Conservation (phyloP, 768 basidiomycete species). For the Calocybe gangraenosa region DNA sequence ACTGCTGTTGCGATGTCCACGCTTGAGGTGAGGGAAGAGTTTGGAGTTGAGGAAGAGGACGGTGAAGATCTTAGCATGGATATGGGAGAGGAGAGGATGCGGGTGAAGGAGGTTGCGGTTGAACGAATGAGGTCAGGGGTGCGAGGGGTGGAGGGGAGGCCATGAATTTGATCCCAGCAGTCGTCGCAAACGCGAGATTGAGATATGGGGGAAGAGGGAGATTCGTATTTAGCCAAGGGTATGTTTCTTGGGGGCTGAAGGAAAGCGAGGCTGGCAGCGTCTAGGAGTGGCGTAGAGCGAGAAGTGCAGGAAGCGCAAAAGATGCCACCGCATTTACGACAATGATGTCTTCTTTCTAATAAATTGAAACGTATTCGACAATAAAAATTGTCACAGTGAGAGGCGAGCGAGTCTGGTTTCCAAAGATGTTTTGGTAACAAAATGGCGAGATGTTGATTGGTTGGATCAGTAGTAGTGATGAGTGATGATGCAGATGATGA, state of each 20-base stretch:
- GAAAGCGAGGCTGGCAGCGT: conserved; percentile 68
- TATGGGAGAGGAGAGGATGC: conserved; percentile 35
- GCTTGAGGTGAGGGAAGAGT: conserved; percentile 28
- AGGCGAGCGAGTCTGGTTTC: conserved; percentile 69
- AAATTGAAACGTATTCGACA: conserved; percentile 64
- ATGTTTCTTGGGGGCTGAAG: conserved; percentile 66
- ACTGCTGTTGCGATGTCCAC: conserved; percentile 21
- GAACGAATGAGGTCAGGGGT: conserved; percentile 29
- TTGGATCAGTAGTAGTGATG: conserved; percentile 20
- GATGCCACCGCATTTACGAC: conserved; percentile 80
- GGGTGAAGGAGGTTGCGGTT: conserved; percentile 22
- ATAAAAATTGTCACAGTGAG: conserved; percentile 68
- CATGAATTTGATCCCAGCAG: conserved; percentile 73
- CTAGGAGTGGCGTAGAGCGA: conserved; percentile 60
- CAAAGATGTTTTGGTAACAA: conserved; percentile 65
- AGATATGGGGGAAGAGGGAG: conserved; percentile 55
- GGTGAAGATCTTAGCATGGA: conserved; percentile 33
- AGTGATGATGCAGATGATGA: conserved; percentile 26
- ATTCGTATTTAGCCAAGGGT: conserved; percentile 54
- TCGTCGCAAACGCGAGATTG: conserved; percentile 70
- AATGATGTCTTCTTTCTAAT: conserved; percentile 80
- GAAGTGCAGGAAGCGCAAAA: conserved; percentile 65
- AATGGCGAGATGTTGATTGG: conserved; percentile 77
- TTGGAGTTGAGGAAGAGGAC: conserved; percentile 28
- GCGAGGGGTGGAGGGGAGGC: conserved; percentile 41